These are phyloP conservation scores for Clarireedia homoeocarpa DNA, from an alignment of 2,329 filamentous ascomycete genomes.

Conservation along the genomic window DNA sequence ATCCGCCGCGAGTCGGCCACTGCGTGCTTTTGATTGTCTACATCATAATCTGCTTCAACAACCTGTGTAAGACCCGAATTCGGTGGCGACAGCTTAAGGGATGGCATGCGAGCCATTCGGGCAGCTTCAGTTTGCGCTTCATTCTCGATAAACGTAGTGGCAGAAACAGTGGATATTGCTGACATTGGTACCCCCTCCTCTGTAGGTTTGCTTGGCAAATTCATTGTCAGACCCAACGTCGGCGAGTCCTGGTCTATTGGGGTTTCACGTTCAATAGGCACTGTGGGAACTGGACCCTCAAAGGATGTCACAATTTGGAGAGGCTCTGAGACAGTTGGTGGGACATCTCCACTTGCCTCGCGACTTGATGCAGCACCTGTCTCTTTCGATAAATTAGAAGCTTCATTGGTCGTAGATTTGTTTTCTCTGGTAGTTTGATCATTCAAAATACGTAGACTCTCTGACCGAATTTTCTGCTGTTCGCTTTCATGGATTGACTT, in stretches of 20 bases:
- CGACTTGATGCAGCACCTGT: background rate
- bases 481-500: slow-evolving; percentile 73
- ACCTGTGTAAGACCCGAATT: background rate
- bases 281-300: background rate
- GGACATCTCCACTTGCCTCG: slow-evolving; percentile 7
- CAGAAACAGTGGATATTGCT: slow-evolving; percentile 51
- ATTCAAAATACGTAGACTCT: slow-evolving; percentile 31
- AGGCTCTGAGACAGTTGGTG: slow-evolving; percentile 8
- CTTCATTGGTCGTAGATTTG: background rate
- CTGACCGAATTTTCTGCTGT: slow-evolving; percentile 40
- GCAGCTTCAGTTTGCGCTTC: slow-evolving; percentile 56
- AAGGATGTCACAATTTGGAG: slow-evolving; percentile 25
- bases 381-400: background rate
- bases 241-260: slow-evolving; percentile 48
- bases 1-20: slow-evolving; percentile 21
- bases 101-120: slow-evolving; percentile 16
- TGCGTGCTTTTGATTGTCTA: background rate
- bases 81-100: background rate
- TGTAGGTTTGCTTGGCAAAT: slow-evolving; percentile 55
- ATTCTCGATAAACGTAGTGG: slow-evolving; percentile 63
- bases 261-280: slow-evolving; percentile 2
- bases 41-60: slow-evolving; percentile 8
- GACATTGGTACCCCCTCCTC: slow-evolving; percentile 47
- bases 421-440: slow-evolving; percentile 9
- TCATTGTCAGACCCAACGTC: slow-evolving; percentile 43